Evolutionary conservation across 1,284 basidiomycete genomes (phyloP).

Genomic region (Ustilago curta): DNA sequence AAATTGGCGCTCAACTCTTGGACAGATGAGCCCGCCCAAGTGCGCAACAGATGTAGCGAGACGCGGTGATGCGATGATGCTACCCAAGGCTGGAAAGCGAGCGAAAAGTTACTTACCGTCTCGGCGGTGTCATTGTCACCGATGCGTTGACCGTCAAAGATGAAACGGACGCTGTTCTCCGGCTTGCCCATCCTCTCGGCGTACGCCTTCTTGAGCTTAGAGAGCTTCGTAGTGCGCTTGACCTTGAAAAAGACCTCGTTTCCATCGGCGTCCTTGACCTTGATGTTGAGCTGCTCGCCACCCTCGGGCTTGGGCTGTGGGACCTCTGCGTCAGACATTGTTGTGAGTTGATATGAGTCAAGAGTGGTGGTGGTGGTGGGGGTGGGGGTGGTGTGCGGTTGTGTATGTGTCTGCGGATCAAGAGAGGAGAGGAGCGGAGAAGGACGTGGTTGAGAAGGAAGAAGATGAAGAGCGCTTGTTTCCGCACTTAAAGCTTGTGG

Average conservation of each 20-base stretch:
- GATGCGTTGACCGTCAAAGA: constrained; percentile 67
- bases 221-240: constrained; percentile 91
- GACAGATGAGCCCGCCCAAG: not conserved
- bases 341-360: not conserved
- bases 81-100: not conserved
- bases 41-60: not conserved
- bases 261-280: constrained; percentile 72
- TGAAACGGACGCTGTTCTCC: constrained; percentile 66
- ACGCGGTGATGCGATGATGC: too few relatives aligned
- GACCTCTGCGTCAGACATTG: constrained; percentile 63
- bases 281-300: constrained; percentile 69
- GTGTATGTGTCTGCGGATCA: not conserved
- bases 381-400: not conserved
- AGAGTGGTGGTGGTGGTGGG: not conserved
- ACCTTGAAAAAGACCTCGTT: constrained; percentile 99
- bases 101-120: constrained; percentile 52
- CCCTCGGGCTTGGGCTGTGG: constrained; percentile 64
- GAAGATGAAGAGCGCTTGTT: not conserved
- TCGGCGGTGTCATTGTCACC: constrained; percentile 68
- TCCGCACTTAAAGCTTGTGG: constrained; percentile 12
- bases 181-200: constrained; percentile 89
- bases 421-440: not conserved
- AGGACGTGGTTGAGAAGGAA: constrained; percentile 1
- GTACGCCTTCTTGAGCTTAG: constrained; percentile 92
- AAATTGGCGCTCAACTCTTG: not conserved